Evolutionary conservation across 768 basidiomycete genomes (phyloP).

Genomic region (Clavaria fumosa): DNA sequence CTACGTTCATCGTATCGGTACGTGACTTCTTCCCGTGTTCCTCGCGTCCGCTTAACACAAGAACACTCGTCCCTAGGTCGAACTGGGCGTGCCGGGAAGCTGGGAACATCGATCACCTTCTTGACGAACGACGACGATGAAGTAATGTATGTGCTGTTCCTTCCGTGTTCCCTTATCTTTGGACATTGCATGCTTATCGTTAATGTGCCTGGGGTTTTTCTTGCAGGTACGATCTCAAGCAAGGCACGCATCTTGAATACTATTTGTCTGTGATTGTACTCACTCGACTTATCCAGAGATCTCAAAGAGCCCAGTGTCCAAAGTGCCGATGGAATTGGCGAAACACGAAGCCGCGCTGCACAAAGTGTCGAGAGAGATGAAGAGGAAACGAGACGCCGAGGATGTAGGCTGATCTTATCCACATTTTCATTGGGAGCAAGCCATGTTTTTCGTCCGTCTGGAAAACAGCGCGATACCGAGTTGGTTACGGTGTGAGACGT

Average conservation of each 20-base stretch:
- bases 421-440: no score
- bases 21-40: slow-evolving; percentile 16
- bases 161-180: slow-evolving; percentile 9
- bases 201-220: slow-evolving; percentile 8
- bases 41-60: no score
- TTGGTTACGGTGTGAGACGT: no score
- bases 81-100: slow-evolving; percentile 95
- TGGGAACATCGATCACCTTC: slow-evolving; percentile 90
- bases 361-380: slow-evolving; percentile 87
- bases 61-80: slow-evolving; percentile 59
- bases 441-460: no score
- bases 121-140: slow-evolving; percentile 91
- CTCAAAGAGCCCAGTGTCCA: slow-evolving; percentile 84
- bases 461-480: no score
- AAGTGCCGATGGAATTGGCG: slow-evolving; percentile 75
- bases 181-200: slow-evolving; percentile 1
- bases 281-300: slow-evolving; percentile 42
- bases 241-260: slow-evolving; percentile 35
- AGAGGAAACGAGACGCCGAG: slow-evolving; percentile 77
- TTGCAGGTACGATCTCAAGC: slow-evolving; percentile 85
- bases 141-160: slow-evolving; percentile 77
- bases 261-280: slow-evolving; percentile 6
- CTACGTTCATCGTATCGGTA: slow-evolving; percentile 95
- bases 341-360: slow-evolving; percentile 88
- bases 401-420: slow-evolving; percentile 53